Evolutionary conservation across 2,329 filamentous ascomycete species (phyloP).

Genomic region (Ophiostoma fasciatum): DNA sequence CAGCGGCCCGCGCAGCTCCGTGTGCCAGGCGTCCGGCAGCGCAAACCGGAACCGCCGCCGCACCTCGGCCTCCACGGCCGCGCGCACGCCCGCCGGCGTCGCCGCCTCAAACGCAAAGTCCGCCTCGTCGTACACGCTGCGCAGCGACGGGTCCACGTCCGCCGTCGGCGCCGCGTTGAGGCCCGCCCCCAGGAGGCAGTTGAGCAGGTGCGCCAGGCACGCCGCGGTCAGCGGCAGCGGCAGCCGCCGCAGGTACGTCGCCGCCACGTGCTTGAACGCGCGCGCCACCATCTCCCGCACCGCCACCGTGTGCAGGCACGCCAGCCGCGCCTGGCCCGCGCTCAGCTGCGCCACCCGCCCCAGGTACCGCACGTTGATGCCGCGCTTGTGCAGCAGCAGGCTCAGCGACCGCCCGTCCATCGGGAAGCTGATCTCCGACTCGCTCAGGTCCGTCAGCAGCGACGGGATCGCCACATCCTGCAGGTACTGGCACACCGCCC

Average conservation of each 20-base stretch:
- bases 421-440: conserved; percentile 90
- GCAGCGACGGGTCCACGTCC: conserved; percentile 61
- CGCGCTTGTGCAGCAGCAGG: conserved; percentile 82
- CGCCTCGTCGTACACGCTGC: conserved; percentile 62
- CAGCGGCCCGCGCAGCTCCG: conserved; percentile 47
- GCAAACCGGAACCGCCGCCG: conserved; percentile 61
- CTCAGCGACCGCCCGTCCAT: conserved; percentile 95
- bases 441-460: conserved; percentile 71
- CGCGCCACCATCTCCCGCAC: conserved; percentile 90
- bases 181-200: conserved; percentile 71
- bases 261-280: conserved; percentile 84
- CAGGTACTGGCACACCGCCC: conserved; percentile 67
- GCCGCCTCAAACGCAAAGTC: conserved; percentile 70
- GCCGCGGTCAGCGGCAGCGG: conserved; percentile 67
- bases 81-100: conserved; percentile 56
- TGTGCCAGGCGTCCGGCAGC: conserved; percentile 53
- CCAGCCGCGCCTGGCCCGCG: conserved; percentile 49
- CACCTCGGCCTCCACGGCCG: conserved; percentile 58
- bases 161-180: conserved; percentile 65
- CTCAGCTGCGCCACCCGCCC: conserved; percentile 64
- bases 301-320: conserved; percentile 62
- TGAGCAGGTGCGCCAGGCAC: conserved; percentile 75
- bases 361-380: conserved; percentile 94
- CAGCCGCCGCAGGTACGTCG: conserved; percentile 63
- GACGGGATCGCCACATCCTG: conserved; percentile 67